Base-by-base conservation (phyloP, 805 yeast species). In the Metschnikowia shivogae region DNA sequence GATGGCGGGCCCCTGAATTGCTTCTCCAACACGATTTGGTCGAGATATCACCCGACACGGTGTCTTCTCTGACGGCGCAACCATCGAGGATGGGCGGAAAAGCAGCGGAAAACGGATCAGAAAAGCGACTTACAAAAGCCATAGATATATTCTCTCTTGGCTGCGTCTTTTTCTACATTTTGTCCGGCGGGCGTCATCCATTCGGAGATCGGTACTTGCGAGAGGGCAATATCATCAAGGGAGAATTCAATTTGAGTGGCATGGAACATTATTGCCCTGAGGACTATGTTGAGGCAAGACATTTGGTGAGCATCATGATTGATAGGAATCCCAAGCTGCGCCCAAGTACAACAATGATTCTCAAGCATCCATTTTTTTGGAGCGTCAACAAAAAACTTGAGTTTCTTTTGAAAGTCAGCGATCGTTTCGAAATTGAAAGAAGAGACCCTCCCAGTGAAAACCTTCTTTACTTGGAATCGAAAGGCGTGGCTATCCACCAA, bases 1-100 rank as follows among this genome's bases (percentile, higher is more conserved):
- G 99, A 3, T 93, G 99, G 99, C 77, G 97, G 55, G 98, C 99
- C 0, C 99, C 99, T 0, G 99, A 93, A 58, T 63, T 88, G 29
- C 65, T 88, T 31, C 62, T 77, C 20, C 53, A 52, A 10, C 65
- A 65, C 35, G 72, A 68, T 44, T 56, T 68, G 40, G 45, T 57
- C 9, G 73, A 70, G 46, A 66, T 68, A 5, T 65, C 73, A 1
- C 71, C 73, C 0, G 70, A 65, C 31, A 63, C 73, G 4, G 57
- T 66, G 36, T 58, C 69, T 58, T 68, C 17, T 38, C 61, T 28
- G 50, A 53, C 20, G 54, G 63, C 7, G 42, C 42, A 9, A 52
- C 60, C 7, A 46, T 49, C 6, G 49, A 53, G 34, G 38, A 26
- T 17, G 40, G 22, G 19, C 30, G 35, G 33, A 13, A 43, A 44